Evolutionary conservation across 2,329 filamentous ascomycete genomes (phyloP).

Genomic region (Zalaria sp.): DNA sequence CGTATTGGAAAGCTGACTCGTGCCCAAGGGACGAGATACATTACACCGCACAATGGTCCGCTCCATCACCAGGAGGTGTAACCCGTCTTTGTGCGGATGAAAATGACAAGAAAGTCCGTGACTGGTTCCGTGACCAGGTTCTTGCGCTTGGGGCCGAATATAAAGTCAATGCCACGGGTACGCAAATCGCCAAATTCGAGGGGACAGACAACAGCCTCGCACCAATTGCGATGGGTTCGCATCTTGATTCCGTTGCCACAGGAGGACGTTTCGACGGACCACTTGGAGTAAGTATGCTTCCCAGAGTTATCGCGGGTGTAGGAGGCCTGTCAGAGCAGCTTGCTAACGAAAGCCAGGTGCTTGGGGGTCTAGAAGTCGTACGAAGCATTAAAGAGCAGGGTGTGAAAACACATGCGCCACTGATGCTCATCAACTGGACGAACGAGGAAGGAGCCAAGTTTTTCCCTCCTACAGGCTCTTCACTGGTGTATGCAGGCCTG

Average conservation of each 20-base stretch:
- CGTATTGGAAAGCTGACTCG: neutral
- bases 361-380: slow-evolving; percentile 10
- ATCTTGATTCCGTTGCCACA: slow-evolving; percentile 9
- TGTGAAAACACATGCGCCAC: slow-evolving; percentile 9
- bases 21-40: slow-evolving; percentile 7
- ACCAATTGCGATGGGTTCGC: slow-evolving; percentile 15
- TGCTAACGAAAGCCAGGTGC: neutral
- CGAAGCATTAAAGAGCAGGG: slow-evolving; percentile 3
- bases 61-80: slow-evolving; percentile 7
- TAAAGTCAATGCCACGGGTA: slow-evolving; percentile 13
- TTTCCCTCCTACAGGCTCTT: slow-evolving; percentile 9
- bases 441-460: slow-evolving; percentile 12
- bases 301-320: no score
- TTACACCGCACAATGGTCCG: slow-evolving; percentile 9
- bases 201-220: slow-evolving; percentile 10
- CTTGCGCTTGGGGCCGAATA: slow-evolving; percentile 11
- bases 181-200: slow-evolving; percentile 11
- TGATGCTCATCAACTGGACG: slow-evolving; percentile 5
- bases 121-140: slow-evolving; percentile 15
- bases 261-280: slow-evolving; percentile 10
- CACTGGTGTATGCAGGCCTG: slow-evolving; percentile 11
- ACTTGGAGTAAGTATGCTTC: slow-evolving; percentile 1
- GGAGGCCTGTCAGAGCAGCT: no score
- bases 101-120: slow-evolving; percentile 12
- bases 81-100: slow-evolving; percentile 9